These are phyloP conservation scores for Ambrosia hybrid DNA, from an alignment of 140 eudicot genomes.

Conservation along the genomic window DNA sequence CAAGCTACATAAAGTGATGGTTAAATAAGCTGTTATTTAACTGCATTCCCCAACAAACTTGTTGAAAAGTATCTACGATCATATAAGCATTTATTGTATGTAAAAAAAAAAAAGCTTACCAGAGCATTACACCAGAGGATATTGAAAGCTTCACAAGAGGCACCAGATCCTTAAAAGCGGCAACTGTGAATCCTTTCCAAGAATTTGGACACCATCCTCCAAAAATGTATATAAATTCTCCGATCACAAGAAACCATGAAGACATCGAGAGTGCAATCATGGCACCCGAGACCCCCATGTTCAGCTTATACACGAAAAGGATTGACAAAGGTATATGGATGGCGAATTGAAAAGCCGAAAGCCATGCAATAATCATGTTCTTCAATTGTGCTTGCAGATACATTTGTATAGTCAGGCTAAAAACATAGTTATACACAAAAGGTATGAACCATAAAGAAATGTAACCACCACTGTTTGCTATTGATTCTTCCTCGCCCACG, in stretches of 20 bases:
- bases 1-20: conserved; percentile 36
- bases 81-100: too few relatives aligned
- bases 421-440: conserved; percentile 41
- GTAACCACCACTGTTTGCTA: conserved; percentile 43
- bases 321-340: conserved; percentile 61
- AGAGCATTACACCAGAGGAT: conserved; percentile 81
- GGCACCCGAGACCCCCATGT: conserved; percentile 59
- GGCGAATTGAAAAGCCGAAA: conserved; percentile 38
- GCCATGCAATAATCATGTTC: conserved; percentile 56
- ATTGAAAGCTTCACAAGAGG: conserved; percentile 72
- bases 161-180: conserved; percentile 63
- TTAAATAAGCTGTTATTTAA: too few relatives aligned
- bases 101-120: conserved; percentile 44
- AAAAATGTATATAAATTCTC: conserved; percentile 58
- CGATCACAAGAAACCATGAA: conserved; percentile 60
- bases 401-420: conserved; percentile 48
- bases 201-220: conserved; percentile 81
- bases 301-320: conserved; percentile 40
- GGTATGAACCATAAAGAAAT: conserved; percentile 62
- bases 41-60: too few relatives aligned
- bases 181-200: conserved; percentile 67
- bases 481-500: conserved; percentile 40
- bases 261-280: conserved; percentile 53
- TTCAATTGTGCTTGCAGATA: conserved; percentile 54
- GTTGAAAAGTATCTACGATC: too few relatives aligned